phyloP scores from a whole-genome alignment of 306 rosid species.

The Glycyrrhiza uralensis region DNA sequence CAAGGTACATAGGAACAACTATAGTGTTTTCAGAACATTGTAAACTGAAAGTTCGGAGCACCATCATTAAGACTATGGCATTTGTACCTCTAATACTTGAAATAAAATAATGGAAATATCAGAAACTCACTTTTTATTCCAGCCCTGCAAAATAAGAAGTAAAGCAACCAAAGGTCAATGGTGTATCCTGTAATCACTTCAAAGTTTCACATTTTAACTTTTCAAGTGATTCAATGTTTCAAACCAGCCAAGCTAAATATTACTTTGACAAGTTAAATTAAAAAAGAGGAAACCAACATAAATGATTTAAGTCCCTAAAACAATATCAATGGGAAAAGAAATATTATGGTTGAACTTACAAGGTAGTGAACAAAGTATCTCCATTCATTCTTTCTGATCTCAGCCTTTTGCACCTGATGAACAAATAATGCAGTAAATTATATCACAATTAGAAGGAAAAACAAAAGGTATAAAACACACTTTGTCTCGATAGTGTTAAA shows the following conservation, averaged over 20 bases:
- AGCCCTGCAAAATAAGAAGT: conserved; percentile 81
- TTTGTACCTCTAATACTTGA: conserved; percentile 16
- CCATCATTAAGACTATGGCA: neutral
- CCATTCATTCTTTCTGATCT: conserved; percentile 79
- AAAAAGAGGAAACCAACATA: neutral
- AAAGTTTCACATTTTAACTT: conserved; percentile 7
- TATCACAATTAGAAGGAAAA: neutral
- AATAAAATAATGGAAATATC: conserved; percentile 27
- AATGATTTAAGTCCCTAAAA: neutral
- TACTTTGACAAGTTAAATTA: neutral
- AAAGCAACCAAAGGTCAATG: conserved; percentile 22
- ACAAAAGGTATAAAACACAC: neutral
- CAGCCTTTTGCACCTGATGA: conserved; percentile 83
- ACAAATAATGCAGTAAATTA: conserved; percentile 20
- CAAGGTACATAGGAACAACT: neutral
- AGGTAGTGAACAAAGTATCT: conserved; percentile 97
- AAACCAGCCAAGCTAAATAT: neutral
- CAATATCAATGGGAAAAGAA: neutral
- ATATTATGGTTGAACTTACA: conserved; percentile 51
- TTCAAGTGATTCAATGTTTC: conserved; percentile 1
- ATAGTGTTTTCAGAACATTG: conserved; percentile 8
- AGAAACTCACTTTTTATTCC: conserved; percentile 93
- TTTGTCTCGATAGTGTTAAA: neutral
- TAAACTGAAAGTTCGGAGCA: conserved; percentile 1
- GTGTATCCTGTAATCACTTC: conserved; percentile 10